Evolutionary conservation across 108 stramenopile genomes (phyloP).

Genomic region (Cyclotella choctawhatcheeana): DNA sequence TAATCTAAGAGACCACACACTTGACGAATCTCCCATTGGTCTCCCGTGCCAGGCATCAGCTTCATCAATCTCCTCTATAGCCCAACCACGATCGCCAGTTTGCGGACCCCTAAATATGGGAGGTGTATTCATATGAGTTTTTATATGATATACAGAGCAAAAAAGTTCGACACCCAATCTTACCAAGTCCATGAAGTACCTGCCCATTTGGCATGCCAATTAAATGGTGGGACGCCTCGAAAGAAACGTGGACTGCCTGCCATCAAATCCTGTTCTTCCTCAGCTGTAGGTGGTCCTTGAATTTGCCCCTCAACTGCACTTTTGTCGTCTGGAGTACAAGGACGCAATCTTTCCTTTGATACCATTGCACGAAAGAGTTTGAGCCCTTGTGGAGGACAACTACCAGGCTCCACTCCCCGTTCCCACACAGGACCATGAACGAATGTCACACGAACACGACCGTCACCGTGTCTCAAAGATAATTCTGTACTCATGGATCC

Average conservation of each 20-base stretch:
- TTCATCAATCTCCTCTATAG: slow-evolving; percentile 76
- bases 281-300: slow-evolving; percentile 62
- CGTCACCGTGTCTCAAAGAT: slow-evolving; percentile 72
- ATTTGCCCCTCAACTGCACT: slow-evolving; percentile 35
- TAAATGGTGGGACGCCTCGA: slow-evolving; percentile 77
- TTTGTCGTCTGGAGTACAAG: slow-evolving; percentile 15
- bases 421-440: slow-evolving; percentile 91
- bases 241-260: slow-evolving; percentile 73
- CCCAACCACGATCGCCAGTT: slow-evolving; percentile 84
- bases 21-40: slow-evolving; percentile 45
- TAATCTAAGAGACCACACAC: slow-evolving; percentile 75
- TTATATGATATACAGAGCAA: too few species aligned
- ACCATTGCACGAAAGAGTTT: slow-evolving; percentile 79
- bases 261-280: slow-evolving; percentile 60
- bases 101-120: slow-evolving; percentile 54
- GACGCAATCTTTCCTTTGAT: slow-evolving; percentile 68
- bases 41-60: slow-evolving; percentile 86
- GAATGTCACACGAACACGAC: slow-evolving; percentile 79
- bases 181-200: slow-evolving; percentile 85
- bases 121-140: too few species aligned
- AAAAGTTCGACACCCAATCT: too few species aligned
- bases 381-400: slow-evolving; percentile 80
- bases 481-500: slow-evolving; percentile 85
- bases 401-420: slow-evolving; percentile 74
- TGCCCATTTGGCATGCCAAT: slow-evolving; percentile 84